phyloP scores from a whole-genome alignment of 2,329 filamentous ascomycete species.

The Ambrosiella beaveri region DNA sequence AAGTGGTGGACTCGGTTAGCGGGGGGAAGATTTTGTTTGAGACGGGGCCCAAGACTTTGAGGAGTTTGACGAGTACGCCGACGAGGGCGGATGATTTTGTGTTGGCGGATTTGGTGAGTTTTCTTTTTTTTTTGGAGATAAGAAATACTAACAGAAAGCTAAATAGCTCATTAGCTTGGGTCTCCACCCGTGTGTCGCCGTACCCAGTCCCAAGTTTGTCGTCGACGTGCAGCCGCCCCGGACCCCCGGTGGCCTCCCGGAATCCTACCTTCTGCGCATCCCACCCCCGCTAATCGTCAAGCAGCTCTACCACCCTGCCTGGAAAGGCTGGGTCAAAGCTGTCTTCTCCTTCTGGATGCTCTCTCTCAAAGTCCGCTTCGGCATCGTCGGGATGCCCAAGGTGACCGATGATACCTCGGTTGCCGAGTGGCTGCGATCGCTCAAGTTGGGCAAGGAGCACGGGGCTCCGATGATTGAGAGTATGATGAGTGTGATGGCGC shows the following conservation, averaged over 20 bases:
- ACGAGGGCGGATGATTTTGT: conserved; percentile 42
- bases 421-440: conserved; percentile 21
- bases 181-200: conserved; percentile 8
- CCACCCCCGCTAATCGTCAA: conserved; percentile 17
- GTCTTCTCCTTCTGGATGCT: conserved; percentile 11
- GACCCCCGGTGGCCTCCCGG: background rate
- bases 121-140: background rate
- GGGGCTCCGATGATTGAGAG: conserved; percentile 42
- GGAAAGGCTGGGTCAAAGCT: conserved; percentile 11
- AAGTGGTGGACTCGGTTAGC: conserved; percentile 25
- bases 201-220: conserved; percentile 10
- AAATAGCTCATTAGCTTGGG: conserved; percentile 9
- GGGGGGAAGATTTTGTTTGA: conserved; percentile 10
- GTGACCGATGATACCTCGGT: conserved; percentile 22
- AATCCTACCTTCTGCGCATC: conserved; percentile 38
- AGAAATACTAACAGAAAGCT: background rate
- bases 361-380: conserved; percentile 8
- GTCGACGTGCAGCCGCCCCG: background rate
- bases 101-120: conserved; percentile 51
- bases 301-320: conserved; percentile 10
- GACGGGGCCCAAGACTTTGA: conserved; percentile 57
- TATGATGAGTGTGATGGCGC: conserved; percentile 54
- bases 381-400: conserved; percentile 17
- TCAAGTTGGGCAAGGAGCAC: conserved; percentile 12
- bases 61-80: conserved; percentile 28